These are phyloP conservation scores for Ganoderma sinense DNA, from an alignment of 1,284 basidiomycete genomes.

Conservation along the genomic window DNA sequence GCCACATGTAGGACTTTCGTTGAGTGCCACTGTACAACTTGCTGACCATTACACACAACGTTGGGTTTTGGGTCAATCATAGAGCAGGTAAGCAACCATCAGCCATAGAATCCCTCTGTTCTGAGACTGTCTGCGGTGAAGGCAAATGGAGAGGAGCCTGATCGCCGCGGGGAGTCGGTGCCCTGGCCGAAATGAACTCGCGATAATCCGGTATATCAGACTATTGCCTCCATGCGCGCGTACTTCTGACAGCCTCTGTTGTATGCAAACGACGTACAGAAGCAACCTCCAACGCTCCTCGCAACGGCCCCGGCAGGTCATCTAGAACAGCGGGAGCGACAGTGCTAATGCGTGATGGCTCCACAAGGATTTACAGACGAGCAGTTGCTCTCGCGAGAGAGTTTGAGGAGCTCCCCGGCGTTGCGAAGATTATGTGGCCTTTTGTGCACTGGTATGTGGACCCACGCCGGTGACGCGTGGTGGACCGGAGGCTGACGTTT, in stretches of 20 bases:
- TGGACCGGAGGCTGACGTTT: neutral
- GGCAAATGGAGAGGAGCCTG: constrained; percentile 71
- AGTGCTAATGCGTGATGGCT: constrained; percentile 39
- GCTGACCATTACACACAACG: neutral
- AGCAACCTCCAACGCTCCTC: constrained; percentile 72
- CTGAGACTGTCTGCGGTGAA: constrained; percentile 55
- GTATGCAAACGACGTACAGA: constrained; percentile 43
- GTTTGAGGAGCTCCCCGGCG: constrained; percentile 71
- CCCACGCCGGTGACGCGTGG: neutral
- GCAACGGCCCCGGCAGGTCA: constrained; percentile 66
- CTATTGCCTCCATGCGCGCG: too few relatives aligned
- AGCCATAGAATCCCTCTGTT: too few relatives aligned
- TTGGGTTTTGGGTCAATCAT: neutral
- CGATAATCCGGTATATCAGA: constrained; percentile 73
- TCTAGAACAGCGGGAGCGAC: constrained; percentile 67
- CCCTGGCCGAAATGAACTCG: constrained; percentile 82
- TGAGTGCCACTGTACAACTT: neutral
- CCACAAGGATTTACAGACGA: constrained; percentile 77
- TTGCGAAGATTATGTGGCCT: constrained; percentile 69
- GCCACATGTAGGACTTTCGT: constrained; percentile 45
- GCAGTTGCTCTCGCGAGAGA: constrained; percentile 71
- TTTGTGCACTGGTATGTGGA: too few relatives aligned
- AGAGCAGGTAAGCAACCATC: constrained; percentile 30
- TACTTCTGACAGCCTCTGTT: neutral
- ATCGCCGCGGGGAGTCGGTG: constrained; percentile 88